Conservation (phyloP, 768 basidiomycete species). For the Ramaria rubella region DNA sequence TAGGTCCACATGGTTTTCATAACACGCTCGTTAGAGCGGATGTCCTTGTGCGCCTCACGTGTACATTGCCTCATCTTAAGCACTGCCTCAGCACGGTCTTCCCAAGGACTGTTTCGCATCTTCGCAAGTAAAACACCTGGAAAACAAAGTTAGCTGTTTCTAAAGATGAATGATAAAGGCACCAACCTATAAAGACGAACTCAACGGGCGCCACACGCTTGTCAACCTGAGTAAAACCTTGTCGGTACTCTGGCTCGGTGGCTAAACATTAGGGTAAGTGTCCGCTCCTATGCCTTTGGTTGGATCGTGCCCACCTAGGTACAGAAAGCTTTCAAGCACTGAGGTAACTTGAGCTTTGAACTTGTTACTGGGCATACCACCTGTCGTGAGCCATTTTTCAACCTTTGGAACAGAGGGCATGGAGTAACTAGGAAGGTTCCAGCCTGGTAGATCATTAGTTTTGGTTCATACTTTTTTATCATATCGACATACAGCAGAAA, state of each 20-base stretch:
- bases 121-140: conserved; percentile 63
- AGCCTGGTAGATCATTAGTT: neutral
- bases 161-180: neutral
- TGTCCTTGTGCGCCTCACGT: conserved; percentile 51
- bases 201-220: conserved; percentile 66
- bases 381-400: conserved; percentile 36
- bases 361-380: conserved; percentile 32
- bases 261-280: conserved; percentile 46
- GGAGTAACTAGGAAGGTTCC: conserved; percentile 36
- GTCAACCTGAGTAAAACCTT: conserved; percentile 46
- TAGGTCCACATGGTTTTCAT: conserved; percentile 53
- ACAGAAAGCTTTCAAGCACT: conserved; percentile 37
- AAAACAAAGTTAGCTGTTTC: neutral
- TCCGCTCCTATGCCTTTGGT: neutral
- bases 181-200: conserved; percentile 74
- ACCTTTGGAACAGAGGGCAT: conserved; percentile 47
- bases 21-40: conserved; percentile 55
- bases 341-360: conserved; percentile 52
- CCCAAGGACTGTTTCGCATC: conserved; percentile 34
- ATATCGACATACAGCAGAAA: conserved; percentile 48
- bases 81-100: conserved; percentile 50
- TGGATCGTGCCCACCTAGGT: conserved; percentile 16
- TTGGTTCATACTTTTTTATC: neutral
- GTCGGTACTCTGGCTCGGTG: conserved; percentile 29
- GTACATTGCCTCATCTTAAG: conserved; percentile 49